phyloP scores from a whole-genome alignment of 106 monocot species.

The Dendrobium catenatum region DNA sequence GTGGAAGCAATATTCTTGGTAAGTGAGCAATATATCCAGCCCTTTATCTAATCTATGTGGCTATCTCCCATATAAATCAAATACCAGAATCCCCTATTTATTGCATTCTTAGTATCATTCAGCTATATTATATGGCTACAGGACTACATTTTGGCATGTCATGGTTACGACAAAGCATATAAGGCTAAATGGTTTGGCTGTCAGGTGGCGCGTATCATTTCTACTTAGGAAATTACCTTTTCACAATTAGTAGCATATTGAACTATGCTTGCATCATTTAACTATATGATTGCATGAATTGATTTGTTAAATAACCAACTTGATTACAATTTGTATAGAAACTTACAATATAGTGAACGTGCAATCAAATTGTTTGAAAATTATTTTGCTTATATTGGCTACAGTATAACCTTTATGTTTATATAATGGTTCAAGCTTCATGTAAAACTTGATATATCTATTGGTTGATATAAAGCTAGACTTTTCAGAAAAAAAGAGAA shows the following conservation, averaged over 20 bases:
- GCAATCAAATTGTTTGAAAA: neutral
- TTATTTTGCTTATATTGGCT: neutral
- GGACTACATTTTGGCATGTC: neutral
- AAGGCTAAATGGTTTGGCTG: neutral
- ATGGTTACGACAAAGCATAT: neutral
- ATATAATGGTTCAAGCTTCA: neutral
- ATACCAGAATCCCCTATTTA: neutral
- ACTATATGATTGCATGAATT: neutral
- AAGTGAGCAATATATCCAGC: slow-evolving; percentile 11
- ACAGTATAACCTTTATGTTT: neutral
- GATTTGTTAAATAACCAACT: neutral
- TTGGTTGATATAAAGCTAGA: neutral
- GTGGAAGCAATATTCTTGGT: slow-evolving; percentile 49
- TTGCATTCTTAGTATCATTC: neutral
- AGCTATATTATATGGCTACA: neutral
- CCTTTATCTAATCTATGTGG: neutral
- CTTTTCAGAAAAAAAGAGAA: neutral
- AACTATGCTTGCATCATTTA: neutral
- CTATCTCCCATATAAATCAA: neutral
- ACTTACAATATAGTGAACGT: neutral
- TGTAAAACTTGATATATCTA: neutral
- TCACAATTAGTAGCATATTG: neutral
- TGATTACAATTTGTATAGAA: neutral
- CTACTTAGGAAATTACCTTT: neutral
- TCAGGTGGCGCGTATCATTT: neutral